Percentiles rank a stretch among this genome's conserved stretches.
phyloP scores from a whole-genome alignment of 495 filamentous ascomycete genomes.

The Penicillium malachiteum region DNA sequence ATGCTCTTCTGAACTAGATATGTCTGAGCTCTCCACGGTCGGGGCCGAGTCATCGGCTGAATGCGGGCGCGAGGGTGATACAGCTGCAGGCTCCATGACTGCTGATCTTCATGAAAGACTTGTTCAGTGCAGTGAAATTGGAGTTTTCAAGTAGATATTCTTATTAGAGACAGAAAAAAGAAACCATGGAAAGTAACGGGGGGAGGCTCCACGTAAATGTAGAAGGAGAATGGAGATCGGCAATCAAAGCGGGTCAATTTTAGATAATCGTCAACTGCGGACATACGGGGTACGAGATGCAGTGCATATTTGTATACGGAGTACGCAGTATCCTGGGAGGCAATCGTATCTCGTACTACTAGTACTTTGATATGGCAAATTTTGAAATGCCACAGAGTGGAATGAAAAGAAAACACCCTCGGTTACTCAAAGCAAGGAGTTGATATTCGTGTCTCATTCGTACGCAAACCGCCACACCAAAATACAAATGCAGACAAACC shows the following conservation, averaged over 20 bases:
- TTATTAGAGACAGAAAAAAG: conserved; percentile 5
- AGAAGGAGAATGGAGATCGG: conserved; percentile 12
- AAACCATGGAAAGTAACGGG: conserved; percentile 8
- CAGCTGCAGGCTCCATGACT: conserved; percentile 34
- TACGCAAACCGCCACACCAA: too few relatives aligned
- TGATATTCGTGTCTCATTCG: too few relatives aligned
- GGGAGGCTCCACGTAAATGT: conserved; percentile 2
- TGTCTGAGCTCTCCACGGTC: conserved; percentile 12
- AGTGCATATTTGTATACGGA: too few relatives aligned
- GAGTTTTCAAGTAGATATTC: not conserved
- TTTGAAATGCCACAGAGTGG: too few relatives aligned
- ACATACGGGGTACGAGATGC: too few relatives aligned
- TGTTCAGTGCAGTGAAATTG: not conserved
- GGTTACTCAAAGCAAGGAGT: too few relatives aligned
- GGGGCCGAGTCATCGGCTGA: conserved; percentile 7
- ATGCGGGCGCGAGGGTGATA: conserved; percentile 6
- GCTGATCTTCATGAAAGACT: not conserved
- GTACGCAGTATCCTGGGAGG: too few relatives aligned
- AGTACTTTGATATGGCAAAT: too few relatives aligned
- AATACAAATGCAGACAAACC: too few relatives aligned
- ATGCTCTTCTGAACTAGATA: conserved; percentile 29
- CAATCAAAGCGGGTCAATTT: conserved; percentile 26
- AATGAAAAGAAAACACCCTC: too few relatives aligned
- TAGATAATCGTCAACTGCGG: conserved; percentile 19
- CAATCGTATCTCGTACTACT: too few relatives aligned